Evolutionary conservation across 164 flowering plant genomes (phyloP).

Genomic region (Kalanchoe fedtschenkoi): DNA sequence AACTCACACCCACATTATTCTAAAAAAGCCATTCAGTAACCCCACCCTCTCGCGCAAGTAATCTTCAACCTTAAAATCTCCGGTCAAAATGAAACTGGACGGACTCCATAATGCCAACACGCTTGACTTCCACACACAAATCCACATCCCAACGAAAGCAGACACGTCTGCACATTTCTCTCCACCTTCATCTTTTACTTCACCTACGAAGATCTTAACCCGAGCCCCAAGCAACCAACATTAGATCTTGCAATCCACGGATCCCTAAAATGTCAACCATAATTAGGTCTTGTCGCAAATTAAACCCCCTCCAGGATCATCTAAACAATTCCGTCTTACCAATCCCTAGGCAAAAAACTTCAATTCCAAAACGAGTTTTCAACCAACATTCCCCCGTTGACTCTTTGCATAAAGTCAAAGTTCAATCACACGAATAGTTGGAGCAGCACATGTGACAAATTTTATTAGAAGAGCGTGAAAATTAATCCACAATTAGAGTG

Average conservation of each 20-base stretch:
- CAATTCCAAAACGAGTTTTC: not conserved
- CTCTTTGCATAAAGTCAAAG: not conserved
- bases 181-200: not conserved
- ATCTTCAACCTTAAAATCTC: too few species aligned
- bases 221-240: too few species aligned
- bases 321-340: too few species aligned
- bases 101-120: not conserved
- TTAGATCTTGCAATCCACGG: too few species aligned
- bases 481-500: too few species aligned
- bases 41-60: not conserved
- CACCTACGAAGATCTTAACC: too few species aligned
- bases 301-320: too few species aligned
- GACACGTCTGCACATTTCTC: not conserved
- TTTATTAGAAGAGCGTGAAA: too few species aligned
- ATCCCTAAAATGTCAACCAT: too few species aligned
- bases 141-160: not conserved
- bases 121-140: too few species aligned
- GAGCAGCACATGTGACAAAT: too few species aligned
- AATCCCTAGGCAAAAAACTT: not conserved
- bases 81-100: not conserved
- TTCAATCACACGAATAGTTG: not conserved
- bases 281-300: too few species aligned
- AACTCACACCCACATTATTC: not conserved
- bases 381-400: not conserved
- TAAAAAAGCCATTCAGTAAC: not conserved